Evolutionary conservation across 495 filamentous ascomycete species (phyloP).

Genomic region (Neurospora sp.): DNA sequence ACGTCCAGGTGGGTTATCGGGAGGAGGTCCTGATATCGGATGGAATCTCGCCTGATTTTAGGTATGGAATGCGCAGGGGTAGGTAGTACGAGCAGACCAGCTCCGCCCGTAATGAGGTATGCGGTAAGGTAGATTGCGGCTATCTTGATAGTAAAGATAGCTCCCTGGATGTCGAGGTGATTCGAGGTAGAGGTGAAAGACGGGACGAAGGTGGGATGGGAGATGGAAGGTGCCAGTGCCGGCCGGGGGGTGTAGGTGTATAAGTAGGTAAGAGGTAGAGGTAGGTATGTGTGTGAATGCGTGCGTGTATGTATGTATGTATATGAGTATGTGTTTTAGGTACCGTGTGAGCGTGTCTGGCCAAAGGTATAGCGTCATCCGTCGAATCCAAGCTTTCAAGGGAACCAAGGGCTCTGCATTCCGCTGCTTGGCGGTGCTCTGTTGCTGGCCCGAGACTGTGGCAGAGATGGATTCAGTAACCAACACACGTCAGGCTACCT

Average conservation of each 20-base stretch:
- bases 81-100: background rate
- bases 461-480: background rate
- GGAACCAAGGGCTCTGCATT: background rate
- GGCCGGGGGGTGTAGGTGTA: background rate
- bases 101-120: background rate
- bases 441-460: background rate
- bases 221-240: background rate
- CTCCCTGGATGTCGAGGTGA: background rate
- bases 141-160: background rate
- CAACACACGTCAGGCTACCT: background rate
- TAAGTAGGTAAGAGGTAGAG: background rate
- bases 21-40: background rate
- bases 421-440: background rate
- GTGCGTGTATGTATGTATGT: background rate
- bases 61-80: slow-evolving; percentile 1
- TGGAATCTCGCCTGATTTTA: slow-evolving; percentile 3
- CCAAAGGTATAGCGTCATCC: background rate
- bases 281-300: background rate
- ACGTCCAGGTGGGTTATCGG: background rate
- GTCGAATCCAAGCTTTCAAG: background rate
- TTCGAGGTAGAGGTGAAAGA: background rate
- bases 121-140: background rate
- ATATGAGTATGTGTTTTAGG: background rate
- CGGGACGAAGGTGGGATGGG: background rate
- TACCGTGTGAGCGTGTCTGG: background rate